phyloP scores from a whole-genome alignment of 257 asterid species.

The Solanum neorickii region DNA sequence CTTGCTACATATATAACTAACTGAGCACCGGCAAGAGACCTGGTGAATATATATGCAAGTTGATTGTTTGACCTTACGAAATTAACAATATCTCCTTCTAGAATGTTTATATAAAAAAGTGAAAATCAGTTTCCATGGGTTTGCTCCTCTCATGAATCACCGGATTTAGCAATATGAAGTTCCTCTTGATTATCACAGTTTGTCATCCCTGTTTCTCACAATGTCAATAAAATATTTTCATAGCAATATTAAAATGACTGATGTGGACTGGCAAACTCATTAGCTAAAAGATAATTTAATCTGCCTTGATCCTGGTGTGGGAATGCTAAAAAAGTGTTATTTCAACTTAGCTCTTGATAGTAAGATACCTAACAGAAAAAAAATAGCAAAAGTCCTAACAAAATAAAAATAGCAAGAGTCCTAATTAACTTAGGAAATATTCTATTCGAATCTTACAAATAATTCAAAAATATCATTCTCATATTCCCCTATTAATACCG shows the following conservation, averaged over 20 bases:
- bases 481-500: neutral
- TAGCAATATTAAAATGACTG: neutral
- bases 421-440: neutral
- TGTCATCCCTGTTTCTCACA: neutral
- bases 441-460: neutral
- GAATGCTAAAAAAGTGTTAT: neutral
- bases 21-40: neutral
- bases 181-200: neutral
- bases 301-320: neutral
- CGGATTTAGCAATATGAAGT: neutral
- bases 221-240: neutral
- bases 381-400: neutral
- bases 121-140: neutral
- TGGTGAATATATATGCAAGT: neutral
- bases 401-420: neutral
- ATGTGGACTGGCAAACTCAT: neutral
- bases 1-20: neutral
- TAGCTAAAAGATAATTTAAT: neutral
- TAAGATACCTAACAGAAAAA: neutral
- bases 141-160: neutral
- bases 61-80: neutral
- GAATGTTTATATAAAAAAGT: neutral
- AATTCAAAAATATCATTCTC: neutral
- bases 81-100: neutral
- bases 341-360: neutral